Percentiles rank a stretch among this genome's conserved stretches.
Conservation (phyloP, 2,329 filamentous ascomycete species). For the Clathrospora elynae region DNA sequence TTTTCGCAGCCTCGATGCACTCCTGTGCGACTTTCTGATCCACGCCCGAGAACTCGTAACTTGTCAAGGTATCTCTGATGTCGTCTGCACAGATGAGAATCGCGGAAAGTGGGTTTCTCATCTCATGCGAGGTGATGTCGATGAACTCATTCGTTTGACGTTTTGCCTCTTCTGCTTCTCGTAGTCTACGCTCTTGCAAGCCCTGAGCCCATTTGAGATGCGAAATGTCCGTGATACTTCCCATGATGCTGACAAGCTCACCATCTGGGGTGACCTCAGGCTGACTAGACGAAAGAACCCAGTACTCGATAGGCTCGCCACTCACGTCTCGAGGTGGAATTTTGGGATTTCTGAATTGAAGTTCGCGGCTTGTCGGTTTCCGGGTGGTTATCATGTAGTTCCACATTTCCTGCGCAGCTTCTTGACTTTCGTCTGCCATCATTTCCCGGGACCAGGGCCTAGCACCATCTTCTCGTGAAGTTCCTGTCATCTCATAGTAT, state of each 20-base stretch:
- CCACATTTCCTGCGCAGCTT: slow-evolving; percentile 49
- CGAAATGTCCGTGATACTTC: slow-evolving; percentile 41
- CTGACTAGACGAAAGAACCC: slow-evolving; percentile 49
- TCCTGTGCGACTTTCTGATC: slow-evolving; percentile 25
- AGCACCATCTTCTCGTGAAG: slow-evolving; percentile 45
- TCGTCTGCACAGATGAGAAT: slow-evolving; percentile 44
- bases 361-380: slow-evolving; percentile 49
- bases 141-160: slow-evolving; percentile 46
- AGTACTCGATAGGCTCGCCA: slow-evolving; percentile 52
- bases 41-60: slow-evolving; percentile 21
- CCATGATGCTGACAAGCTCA: slow-evolving; percentile 38
- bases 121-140: slow-evolving; percentile 46
- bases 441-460: slow-evolving; percentile 53
- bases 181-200: slow-evolving; percentile 31
- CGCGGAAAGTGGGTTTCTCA: slow-evolving; percentile 44
- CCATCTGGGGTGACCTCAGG: slow-evolving; percentile 36
- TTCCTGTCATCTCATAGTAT: slow-evolving; percentile 57
- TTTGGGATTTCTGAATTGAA: slow-evolving; percentile 49
- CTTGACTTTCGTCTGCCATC: slow-evolving; percentile 45
- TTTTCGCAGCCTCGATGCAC: slow-evolving; percentile 42
- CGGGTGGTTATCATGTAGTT: slow-evolving; percentile 42
- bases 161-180: slow-evolving; percentile 42
- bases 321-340: slow-evolving; percentile 42
- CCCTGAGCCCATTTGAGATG: slow-evolving; percentile 47
- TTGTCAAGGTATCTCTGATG: slow-evolving; percentile 34